Evolutionary conservation across 306 rosid species (phyloP).

Genomic region (Erythrophleum fordii): DNA sequence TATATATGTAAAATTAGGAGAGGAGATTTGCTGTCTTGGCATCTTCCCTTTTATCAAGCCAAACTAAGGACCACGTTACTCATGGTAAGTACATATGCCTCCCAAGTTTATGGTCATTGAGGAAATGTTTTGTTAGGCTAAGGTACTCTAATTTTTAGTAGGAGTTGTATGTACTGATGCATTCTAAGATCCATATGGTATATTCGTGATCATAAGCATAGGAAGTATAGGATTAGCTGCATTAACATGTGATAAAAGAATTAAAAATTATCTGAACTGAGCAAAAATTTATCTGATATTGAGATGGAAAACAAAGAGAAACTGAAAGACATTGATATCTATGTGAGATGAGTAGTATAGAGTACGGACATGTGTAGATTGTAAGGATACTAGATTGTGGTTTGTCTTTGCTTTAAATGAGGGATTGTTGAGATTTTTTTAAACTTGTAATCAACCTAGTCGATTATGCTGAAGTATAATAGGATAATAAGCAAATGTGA

Average conservation of each 20-base stretch:
- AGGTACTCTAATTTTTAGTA: constrained; percentile 22
- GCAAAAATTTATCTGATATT: constrained; percentile 9
- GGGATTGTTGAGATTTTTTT: constrained; percentile 10
- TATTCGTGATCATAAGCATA: constrained; percentile 7
- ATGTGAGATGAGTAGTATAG: constrained; percentile 11
- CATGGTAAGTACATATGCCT: constrained; percentile 59
- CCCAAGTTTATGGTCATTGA: constrained; percentile 16
- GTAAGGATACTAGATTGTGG: constrained; percentile 7
- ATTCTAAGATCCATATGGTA: constrained; percentile 23
- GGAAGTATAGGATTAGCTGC: constrained; percentile 23
- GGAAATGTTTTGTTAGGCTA: background rate
- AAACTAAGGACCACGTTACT: constrained; percentile 88
- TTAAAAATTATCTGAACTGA: constrained; percentile 9
- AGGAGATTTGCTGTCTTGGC: constrained; percentile 91
- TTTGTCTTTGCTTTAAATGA: constrained; percentile 1
- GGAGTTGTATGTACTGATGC: background rate
- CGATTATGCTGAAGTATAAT: background rate
- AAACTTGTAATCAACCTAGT: background rate
- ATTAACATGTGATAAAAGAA: constrained; percentile 12
- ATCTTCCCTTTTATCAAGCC: constrained; percentile 90
- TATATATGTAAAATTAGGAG: constrained; percentile 52
- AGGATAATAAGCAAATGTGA: background rate
- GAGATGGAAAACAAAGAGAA: constrained; percentile 13
- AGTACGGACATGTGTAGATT: background rate
- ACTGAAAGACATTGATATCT: constrained; percentile 11